Conservation (phyloP, 2,329 filamentous ascomycete species). For the Seiridium unicorne region DNA sequence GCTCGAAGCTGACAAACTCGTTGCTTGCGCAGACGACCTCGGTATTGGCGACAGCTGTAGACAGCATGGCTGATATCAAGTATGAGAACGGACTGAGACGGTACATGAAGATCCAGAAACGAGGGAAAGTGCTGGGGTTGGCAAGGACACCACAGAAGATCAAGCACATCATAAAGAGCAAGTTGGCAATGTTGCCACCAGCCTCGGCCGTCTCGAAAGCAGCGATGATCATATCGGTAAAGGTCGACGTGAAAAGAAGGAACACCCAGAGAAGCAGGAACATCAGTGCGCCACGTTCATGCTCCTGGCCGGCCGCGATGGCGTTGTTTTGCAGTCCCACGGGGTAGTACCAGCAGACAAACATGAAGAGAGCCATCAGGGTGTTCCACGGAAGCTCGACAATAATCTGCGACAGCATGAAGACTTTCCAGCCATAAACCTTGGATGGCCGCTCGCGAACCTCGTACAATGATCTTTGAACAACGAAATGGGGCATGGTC, state of each 20-base stretch:
- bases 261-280: conserved; percentile 73
- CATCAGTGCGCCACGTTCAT: conserved; percentile 71
- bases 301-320: conserved; percentile 52
- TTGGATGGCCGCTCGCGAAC: conserved; percentile 77
- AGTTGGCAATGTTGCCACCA: conserved; percentile 69
- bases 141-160: conserved; percentile 75
- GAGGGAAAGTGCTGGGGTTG: conserved; percentile 54
- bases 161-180: conserved; percentile 68
- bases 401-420: conserved; percentile 75
- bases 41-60: conserved; percentile 59
- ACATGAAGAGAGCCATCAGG: conserved; percentile 71
- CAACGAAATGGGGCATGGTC: conserved; percentile 79
- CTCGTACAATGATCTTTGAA: conserved; percentile 76
- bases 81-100: conserved; percentile 72
- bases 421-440: conserved; percentile 79
- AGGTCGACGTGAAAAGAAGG: conserved; percentile 75
- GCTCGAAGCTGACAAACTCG: conserved; percentile 61
- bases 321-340: conserved; percentile 73
- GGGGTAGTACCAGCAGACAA: conserved; percentile 79
- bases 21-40: conserved; percentile 57
- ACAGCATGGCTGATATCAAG: conserved; percentile 62
- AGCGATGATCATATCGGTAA: conserved; percentile 73
- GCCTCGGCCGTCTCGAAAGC: conserved; percentile 70
- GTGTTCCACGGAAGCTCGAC: conserved; percentile 83
- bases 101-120: conserved; percentile 76